These are phyloP conservation scores for Coemansia sp. DNA, from an alignment of 192 early-diverging fungal species.

Conservation along the genomic window DNA sequence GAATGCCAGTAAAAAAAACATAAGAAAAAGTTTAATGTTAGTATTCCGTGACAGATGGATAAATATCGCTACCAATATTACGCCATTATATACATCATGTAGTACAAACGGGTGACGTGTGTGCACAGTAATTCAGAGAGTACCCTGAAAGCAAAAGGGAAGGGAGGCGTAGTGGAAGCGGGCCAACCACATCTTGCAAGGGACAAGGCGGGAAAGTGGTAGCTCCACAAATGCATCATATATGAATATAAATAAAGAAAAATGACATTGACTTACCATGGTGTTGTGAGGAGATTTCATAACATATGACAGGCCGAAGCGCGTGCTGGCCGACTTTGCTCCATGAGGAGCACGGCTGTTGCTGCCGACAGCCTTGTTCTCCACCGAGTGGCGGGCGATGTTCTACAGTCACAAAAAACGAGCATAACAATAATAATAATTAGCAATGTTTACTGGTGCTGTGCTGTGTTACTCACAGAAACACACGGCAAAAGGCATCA, in stretches of 20 bases:
- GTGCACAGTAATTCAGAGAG: too few relatives aligned
- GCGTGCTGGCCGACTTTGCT: background rate
- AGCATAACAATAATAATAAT: too few relatives aligned
- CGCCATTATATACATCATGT: too few relatives aligned
- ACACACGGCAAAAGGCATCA: background rate
- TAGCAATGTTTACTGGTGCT: too few relatives aligned
- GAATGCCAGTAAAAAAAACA: background rate
- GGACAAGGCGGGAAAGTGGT: background rate
- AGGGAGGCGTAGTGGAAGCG: background rate
- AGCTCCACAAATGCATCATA: too few relatives aligned
- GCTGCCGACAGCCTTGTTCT: background rate
- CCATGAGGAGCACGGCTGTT: background rate
- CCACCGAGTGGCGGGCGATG: background rate
- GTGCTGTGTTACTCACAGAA: background rate
- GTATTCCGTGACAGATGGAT: too few relatives aligned
- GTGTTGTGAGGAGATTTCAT: background rate
- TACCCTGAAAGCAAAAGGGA: too few relatives aligned
- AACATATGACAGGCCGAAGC: background rate
- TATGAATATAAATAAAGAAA: background rate
- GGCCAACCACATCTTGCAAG: background rate
- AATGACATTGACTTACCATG: background rate
- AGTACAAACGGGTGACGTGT: too few relatives aligned
- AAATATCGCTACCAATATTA: too few relatives aligned
- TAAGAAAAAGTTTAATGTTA: too few relatives aligned
- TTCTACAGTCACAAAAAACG: background rate